Base-by-base conservation (phyloP, 2,329 filamentous ascomycete genomes). In the Diaporthe caulivora region DNA sequence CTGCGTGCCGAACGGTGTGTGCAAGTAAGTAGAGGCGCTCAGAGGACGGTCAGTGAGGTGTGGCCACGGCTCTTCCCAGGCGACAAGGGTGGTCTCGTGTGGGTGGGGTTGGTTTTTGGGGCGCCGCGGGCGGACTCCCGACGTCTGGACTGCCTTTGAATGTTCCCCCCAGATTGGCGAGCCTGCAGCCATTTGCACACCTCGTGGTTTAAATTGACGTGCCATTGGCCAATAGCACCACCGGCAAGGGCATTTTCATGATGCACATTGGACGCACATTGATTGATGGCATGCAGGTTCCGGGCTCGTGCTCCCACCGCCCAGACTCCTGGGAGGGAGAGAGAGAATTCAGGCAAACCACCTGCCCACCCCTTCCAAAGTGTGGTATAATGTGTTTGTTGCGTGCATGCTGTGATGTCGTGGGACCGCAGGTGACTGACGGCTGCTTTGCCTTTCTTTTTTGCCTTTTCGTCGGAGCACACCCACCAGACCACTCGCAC, bases 131-230 rank as follows among this genome's bases (percentile, higher is more conserved):
- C 53, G 29, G 42, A 37, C 51, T 49, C 51, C 40, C 51, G 57
- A 49, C 21, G 60, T 51, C 53, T 69, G n/a, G 5, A 5, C 37
- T 40, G 37, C 37, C 37, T 10, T 40, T 13, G 7, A 34, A 34
- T 34, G 34, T 34, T 34, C 34, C 5, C 62, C 54, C 29, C 26
- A 53, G 62, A 49, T 53, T 60, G 68, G 71, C 71, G 51, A 70
- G n/a, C 42, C 21, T 69, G 69, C 44, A 53, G 29, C 49, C 42
- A 40, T 34, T 49, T 58, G 7, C 21, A 58, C 21, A 58, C 71
- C 71, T 72, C 71, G 64, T 72, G 71, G 71, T 57, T 34, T 26
- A 31, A 64, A 58, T 67, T 68, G 62, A 42, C 54, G 49, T 69
- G 60, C 42, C 26, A 72, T 60, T 72, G 71, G 71, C 64, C 65